A percentile compares a stretch with the other conserved stretches of the same genome.
These are phyloP conservation scores for Russula griseocarnosa DNA, from an alignment of 768 basidiomycete species.

Conservation along the genomic window DNA sequence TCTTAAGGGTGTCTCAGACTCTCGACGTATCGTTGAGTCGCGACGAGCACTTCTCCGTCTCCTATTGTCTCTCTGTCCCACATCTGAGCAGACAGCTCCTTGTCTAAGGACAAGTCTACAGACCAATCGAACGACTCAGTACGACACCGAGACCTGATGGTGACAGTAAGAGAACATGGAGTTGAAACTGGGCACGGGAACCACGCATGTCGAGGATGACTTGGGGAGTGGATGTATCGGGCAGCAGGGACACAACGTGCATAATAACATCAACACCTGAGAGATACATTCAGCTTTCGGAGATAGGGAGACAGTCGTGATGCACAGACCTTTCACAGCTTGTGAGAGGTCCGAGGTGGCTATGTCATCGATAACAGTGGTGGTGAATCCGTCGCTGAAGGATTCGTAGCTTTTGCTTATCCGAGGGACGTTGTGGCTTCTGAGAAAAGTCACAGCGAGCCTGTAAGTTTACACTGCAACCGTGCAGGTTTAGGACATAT, in stretches of 20 bases:
- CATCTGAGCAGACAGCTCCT: too few species aligned
- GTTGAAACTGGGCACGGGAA: background rate
- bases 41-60: too few species aligned
- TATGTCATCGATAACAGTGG: constrained; percentile 29
- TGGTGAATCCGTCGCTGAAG: constrained; percentile 25
- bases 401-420: constrained; percentile 24
- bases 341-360: too few species aligned
- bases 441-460: constrained; percentile 7
- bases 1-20: too few species aligned
- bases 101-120: too few species aligned
- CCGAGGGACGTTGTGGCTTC: constrained; percentile 24
- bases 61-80: too few species aligned
- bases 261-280: constrained; percentile 26
- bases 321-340: constrained; percentile 27
- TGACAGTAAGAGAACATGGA: background rate
- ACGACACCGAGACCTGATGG: too few species aligned
- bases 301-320: background rate
- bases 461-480: too few species aligned
- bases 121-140: too few species aligned
- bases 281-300: background rate
- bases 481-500: too few species aligned
- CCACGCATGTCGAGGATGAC: constrained; percentile 22
- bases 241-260: constrained; percentile 24
- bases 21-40: too few species aligned
- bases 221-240: constrained; percentile 6